Evolutionary conservation across 1,284 basidiomycete species (phyloP).

Genomic region (Boletus semigastroideus): DNA sequence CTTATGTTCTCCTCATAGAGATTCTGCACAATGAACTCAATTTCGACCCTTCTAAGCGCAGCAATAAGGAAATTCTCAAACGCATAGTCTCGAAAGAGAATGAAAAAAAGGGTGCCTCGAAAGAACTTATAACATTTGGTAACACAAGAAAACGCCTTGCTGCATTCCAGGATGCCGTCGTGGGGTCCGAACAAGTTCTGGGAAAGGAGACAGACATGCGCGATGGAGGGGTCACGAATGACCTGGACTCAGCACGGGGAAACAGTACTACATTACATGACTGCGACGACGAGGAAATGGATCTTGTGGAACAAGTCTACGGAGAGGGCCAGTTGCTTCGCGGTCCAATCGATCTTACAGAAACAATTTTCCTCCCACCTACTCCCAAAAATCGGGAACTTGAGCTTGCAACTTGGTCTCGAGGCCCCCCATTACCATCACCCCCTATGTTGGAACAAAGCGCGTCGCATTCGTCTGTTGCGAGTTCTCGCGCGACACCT

Average conservation of each 20-base stretch:
- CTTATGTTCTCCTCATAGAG: slow-evolving; percentile 92
- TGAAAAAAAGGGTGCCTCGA: slow-evolving; percentile 53
- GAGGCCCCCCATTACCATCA: slow-evolving; percentile 53
- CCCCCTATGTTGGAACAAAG: slow-evolving; percentile 42
- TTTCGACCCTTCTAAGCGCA: slow-evolving; percentile 85
- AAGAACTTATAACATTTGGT: slow-evolving; percentile 49
- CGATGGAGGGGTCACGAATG: slow-evolving; percentile 17
- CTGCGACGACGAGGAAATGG: slow-evolving; percentile 80
- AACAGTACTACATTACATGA: slow-evolving; percentile 21
- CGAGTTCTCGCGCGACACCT: slow-evolving; percentile 11
- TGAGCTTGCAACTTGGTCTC: slow-evolving; percentile 82
- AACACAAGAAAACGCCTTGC: slow-evolving; percentile 29
- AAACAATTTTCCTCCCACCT: slow-evolving; percentile 75
- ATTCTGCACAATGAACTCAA: slow-evolving; percentile 90
- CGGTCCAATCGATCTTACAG: slow-evolving; percentile 71
- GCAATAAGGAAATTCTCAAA: slow-evolving; percentile 85
- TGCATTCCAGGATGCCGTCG: slow-evolving; percentile 23
- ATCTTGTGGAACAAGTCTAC: slow-evolving; percentile 92
- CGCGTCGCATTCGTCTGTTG: slow-evolving; percentile 11
- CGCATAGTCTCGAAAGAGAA: slow-evolving; percentile 79
- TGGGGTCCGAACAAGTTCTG: slow-evolving; percentile 26
- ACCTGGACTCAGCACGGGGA: slow-evolving; percentile 28
- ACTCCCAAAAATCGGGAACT: slow-evolving; percentile 88
- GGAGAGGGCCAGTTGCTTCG: slow-evolving; percentile 74
- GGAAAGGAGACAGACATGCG: slow-evolving; percentile 28